These are phyloP conservation scores for Phylloporus arenicola DNA, from an alignment of 768 basidiomycete genomes.

Conservation along the genomic window DNA sequence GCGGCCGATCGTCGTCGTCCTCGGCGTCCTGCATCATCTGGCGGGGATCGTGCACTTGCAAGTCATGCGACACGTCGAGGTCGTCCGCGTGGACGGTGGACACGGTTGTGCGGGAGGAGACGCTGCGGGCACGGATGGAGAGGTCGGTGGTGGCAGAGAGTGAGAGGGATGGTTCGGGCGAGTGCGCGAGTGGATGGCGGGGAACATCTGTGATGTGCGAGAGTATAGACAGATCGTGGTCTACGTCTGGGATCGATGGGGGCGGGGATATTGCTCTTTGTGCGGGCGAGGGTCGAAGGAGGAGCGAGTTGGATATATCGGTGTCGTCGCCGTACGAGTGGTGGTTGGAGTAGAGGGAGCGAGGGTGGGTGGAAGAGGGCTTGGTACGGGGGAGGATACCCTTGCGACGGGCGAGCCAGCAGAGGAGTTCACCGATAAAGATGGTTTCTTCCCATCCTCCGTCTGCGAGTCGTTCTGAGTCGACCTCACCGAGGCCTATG, in stretches of 20 bases:
- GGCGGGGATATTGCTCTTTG: neutral
- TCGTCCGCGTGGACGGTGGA: constrained; percentile 9
- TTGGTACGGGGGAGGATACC: constrained; percentile 28
- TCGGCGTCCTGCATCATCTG: constrained; percentile 30
- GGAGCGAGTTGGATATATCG: constrained; percentile 23
- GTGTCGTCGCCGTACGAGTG: constrained; percentile 19
- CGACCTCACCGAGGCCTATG: constrained; percentile 60
- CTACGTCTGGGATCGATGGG: neutral
- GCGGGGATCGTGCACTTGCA: constrained; percentile 6
- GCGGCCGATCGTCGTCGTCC: constrained; percentile 22
- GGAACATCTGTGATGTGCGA: constrained; percentile 28
- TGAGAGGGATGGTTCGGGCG: constrained; percentile 30
- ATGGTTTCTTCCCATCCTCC: constrained; percentile 65
- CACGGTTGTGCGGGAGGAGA: constrained; percentile 21
- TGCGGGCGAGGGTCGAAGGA: constrained; percentile 20
- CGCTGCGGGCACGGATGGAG: constrained; percentile 26
- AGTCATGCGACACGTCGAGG: neutral
- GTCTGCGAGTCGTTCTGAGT: constrained; percentile 57
- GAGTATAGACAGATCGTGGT: constrained; percentile 9
- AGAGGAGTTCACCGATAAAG: constrained; percentile 60
- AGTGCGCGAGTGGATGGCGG: constrained; percentile 29
- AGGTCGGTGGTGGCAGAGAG: constrained; percentile 32
- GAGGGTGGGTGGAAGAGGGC: neutral
- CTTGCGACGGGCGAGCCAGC: constrained; percentile 55
- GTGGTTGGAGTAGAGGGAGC: constrained; percentile 17